Conservation (phyloP, 2,329 filamentous ascomycete genomes). For the Hypoxylon sp. region DNA sequence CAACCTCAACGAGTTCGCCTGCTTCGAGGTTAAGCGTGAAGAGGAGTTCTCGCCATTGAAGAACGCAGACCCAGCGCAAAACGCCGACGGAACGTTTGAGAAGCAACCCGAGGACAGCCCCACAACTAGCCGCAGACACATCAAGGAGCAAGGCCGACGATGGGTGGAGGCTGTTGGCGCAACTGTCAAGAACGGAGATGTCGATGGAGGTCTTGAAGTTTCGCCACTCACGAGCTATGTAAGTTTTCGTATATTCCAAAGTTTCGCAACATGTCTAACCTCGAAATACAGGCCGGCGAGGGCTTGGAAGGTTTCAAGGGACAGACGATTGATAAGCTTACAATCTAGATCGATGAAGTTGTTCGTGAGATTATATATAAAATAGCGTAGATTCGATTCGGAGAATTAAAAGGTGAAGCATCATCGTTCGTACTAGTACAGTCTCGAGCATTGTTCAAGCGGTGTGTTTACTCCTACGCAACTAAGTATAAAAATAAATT, state of each 20-base stretch:
- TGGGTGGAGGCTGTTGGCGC: conserved; percentile 88
- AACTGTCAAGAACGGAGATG: conserved; percentile 71
- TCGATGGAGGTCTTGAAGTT: conserved; percentile 82
- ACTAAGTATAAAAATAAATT: neutral
- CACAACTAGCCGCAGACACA: conserved; percentile 91
- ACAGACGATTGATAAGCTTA: conserved; percentile 54
- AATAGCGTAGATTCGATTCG: conserved; percentile 1
- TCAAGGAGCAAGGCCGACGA: conserved; percentile 88
- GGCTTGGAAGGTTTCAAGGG: conserved; percentile 71
- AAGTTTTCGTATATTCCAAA: conserved; percentile 63
- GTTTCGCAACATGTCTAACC: conserved; percentile 23
- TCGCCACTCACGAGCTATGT: conserved; percentile 96
- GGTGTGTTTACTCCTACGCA: neutral
- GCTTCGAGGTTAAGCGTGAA: conserved; percentile 94
- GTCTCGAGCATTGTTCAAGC: neutral
- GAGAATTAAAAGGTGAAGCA: neutral
- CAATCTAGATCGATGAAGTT: conserved; percentile 42
- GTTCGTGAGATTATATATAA: conserved; percentile 11
- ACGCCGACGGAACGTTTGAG: conserved; percentile 82
- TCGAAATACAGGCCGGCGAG: conserved; percentile 68
- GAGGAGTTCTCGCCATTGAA: conserved; percentile 99
- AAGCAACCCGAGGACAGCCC: conserved; percentile 76
- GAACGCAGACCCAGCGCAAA: conserved; percentile 71
- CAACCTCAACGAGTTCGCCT: conserved; percentile 89
- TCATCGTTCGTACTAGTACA: neutral